These are phyloP conservation scores for Bipolaris bicolor DNA, from an alignment of 2,329 filamentous ascomycete species.

Conservation along the genomic window DNA sequence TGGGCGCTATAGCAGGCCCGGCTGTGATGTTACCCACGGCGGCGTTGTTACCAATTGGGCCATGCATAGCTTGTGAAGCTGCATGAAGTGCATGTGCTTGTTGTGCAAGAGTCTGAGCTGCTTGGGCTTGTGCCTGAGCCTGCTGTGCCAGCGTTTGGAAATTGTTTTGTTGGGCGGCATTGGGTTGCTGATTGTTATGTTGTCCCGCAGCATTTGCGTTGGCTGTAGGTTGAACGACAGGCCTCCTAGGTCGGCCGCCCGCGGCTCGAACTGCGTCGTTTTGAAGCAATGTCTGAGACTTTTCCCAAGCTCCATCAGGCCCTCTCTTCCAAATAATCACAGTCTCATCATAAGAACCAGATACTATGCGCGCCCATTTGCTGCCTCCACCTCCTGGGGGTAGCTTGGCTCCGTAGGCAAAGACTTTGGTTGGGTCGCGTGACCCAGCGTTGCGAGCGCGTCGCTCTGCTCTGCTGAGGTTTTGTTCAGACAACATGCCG, in stretches of 20 bases:
- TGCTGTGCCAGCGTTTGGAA: slow-evolving; percentile 46
- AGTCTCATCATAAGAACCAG: slow-evolving; percentile 93
- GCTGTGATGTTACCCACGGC: slow-evolving; percentile 3
- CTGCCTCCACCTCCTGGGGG: slow-evolving; percentile 91
- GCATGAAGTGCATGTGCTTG: slow-evolving; percentile 46
- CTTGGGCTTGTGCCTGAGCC: slow-evolving; percentile 46
- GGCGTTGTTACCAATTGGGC: slow-evolving; percentile 21
- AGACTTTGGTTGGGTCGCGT: slow-evolving; percentile 74
- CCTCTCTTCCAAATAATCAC: slow-evolving; percentile 95
- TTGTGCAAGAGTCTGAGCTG: slow-evolving; percentile 43
- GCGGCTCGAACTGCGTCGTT: slow-evolving; percentile 66
- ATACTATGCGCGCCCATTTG: slow-evolving; percentile 91
- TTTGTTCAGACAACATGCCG: slow-evolving; percentile 49
- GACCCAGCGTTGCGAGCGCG: slow-evolving; percentile 70
- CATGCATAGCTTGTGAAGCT: slow-evolving; percentile 39
- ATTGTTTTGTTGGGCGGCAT: slow-evolving; percentile 30
- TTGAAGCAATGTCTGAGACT: slow-evolving; percentile 75
- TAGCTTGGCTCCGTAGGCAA: slow-evolving; percentile 81
- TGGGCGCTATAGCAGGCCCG: slow-evolving; percentile 12
- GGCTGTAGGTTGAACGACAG: slow-evolving; percentile 29
- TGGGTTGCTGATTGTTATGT: slow-evolving; percentile 25
- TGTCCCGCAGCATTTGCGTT: slow-evolving; percentile 28
- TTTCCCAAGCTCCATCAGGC: slow-evolving; percentile 82
- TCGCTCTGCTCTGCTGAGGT: slow-evolving; percentile 43
- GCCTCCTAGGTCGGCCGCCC: slow-evolving; percentile 49